Evolutionary conservation across 768 basidiomycete genomes (phyloP), one percentile per base, ranked within the genome.

Genomic region (Kwoniella bestiolae): DNA sequence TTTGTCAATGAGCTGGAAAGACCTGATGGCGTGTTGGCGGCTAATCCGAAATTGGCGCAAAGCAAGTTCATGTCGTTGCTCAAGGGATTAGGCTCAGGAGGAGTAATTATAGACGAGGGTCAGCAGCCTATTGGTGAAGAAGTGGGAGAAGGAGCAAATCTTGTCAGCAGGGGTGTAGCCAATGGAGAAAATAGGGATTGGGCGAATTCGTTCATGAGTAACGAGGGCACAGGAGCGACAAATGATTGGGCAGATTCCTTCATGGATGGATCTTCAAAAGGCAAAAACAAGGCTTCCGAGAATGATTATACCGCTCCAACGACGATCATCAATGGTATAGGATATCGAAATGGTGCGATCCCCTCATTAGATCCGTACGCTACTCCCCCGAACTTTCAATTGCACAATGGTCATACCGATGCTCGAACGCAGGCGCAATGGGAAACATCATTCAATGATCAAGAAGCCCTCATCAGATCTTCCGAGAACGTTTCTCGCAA

Each of bases 1-100:
- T 63, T 76, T 44, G 45, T 71, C 16, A 31, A 56, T 18, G 62
- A 65, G 28, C 61, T 71, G 1, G 64, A 56, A 38, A 28, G 25
- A 0, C 14, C 38, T 1, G 38, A 55, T 16, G 52, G 41, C 5
- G 31, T 69, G 0, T 14, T 68, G 16, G 21, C n/a, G 14, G 34
- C 62, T 5, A 72, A 76, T 35, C 73, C 73, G 7, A 76, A 76
- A 60, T 60, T 76, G 9, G 68, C 70, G 6, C 47, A 72, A 32
- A 74, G 72, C 51, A 52, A 66, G 31, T 76, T 76, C 59, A 64
- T 73, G 57, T 47, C 44, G 31, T 44, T 76, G 7, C 34, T 76
- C 21, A 46, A 63, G 29, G 68, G 55, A 4, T 47, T 76, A 3
- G 69, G 68, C 0, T 26, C 50, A 11, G 65, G 57, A 12, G 32